phyloP scores from a whole-genome alignment of 805 yeast genomes.

The Starmerella apicola region DNA sequence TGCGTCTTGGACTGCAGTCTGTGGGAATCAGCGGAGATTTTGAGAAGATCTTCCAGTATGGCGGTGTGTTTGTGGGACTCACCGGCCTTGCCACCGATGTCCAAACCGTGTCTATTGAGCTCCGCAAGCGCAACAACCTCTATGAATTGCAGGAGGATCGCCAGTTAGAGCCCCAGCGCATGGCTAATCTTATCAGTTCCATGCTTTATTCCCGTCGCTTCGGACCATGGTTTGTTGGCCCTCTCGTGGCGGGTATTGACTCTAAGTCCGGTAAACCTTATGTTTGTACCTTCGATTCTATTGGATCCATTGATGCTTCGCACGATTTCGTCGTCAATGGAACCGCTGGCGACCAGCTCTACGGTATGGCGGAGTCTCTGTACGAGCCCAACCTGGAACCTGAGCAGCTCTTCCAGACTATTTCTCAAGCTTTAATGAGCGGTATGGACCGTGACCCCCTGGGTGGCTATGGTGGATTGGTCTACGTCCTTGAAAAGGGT shows the following conservation, averaged over 20 bases:
- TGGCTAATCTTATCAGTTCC: slow-evolving; percentile 84
- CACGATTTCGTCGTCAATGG: slow-evolving; percentile 92
- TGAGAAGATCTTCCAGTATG: slow-evolving; percentile 80
- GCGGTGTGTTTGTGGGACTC: slow-evolving; percentile 66
- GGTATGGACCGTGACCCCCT: slow-evolving; percentile 96
- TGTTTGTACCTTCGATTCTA: slow-evolving; percentile 88
- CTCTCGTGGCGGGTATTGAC: slow-evolving; percentile 89
- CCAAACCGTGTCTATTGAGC: slow-evolving; percentile 61
- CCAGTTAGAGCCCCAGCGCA: slow-evolving; percentile 79
- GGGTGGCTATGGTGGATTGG: slow-evolving; percentile 98
- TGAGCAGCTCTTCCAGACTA: slow-evolving; percentile 90
- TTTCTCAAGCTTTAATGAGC: slow-evolving; percentile 81
- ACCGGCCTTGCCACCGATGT: slow-evolving; percentile 96
- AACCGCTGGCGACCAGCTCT: slow-evolving; percentile 91
- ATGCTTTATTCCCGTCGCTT: slow-evolving; percentile 76
- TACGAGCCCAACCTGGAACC: slow-evolving; percentile 91
- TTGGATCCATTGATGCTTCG: slow-evolving; percentile 93
- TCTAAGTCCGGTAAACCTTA: slow-evolving; percentile 75
- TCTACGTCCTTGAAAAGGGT: slow-evolving; percentile 49
- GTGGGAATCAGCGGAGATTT: slow-evolving; percentile 85
- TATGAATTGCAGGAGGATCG: slow-evolving; percentile 88
- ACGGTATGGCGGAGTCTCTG: slow-evolving; percentile 96
- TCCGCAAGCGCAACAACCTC: slow-evolving; percentile 73
- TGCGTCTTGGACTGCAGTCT: slow-evolving; percentile 87
- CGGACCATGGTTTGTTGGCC: slow-evolving; percentile 95